phyloP scores from a whole-genome alignment of 2,329 filamentous ascomycete genomes.

The Tympanopsis confertula region DNA sequence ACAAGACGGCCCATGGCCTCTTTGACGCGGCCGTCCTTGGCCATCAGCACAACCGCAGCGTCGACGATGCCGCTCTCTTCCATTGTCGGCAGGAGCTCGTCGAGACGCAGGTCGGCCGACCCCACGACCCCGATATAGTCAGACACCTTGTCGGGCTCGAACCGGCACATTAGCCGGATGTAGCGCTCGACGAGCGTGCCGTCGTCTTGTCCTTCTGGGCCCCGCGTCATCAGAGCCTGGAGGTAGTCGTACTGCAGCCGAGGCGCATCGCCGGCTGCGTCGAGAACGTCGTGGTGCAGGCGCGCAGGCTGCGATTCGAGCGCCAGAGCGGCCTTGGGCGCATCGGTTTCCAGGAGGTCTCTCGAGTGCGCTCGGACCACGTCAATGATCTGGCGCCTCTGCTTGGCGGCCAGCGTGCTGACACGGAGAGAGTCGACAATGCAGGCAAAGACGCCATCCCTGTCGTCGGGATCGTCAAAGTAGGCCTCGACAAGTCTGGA shows the following conservation, averaged over 20 bases:
- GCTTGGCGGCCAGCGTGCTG: conserved; percentile 39
- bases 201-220: conserved; percentile 25
- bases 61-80: conserved; percentile 85
- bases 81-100: conserved; percentile 73
- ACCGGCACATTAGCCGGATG: conserved; percentile 81
- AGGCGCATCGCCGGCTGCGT: conserved; percentile 45
- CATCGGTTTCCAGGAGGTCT: conserved; percentile 57
- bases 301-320: conserved; percentile 50
- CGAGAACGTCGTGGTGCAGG: conserved; percentile 55
- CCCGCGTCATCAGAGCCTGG: conserved; percentile 60
- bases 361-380: conserved; percentile 55
- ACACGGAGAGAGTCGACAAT: conserved; percentile 64
- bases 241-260: conserved; percentile 69
- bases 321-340: conserved; percentile 50
- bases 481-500: conserved; percentile 68
- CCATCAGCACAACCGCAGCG: conserved; percentile 82
- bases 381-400: conserved; percentile 52
- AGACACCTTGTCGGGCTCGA: conserved; percentile 70
- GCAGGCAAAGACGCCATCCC: conserved; percentile 65
- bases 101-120: conserved; percentile 66
- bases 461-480: conserved; percentile 73
- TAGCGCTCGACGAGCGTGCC: conserved; percentile 69
- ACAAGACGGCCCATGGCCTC: conserved; percentile 77
- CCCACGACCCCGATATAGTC: conserved; percentile 71
- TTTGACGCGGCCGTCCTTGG: conserved; percentile 71